Conservation (phyloP, 805 yeast species). For the Pichia thaimueangensis region DNA sequence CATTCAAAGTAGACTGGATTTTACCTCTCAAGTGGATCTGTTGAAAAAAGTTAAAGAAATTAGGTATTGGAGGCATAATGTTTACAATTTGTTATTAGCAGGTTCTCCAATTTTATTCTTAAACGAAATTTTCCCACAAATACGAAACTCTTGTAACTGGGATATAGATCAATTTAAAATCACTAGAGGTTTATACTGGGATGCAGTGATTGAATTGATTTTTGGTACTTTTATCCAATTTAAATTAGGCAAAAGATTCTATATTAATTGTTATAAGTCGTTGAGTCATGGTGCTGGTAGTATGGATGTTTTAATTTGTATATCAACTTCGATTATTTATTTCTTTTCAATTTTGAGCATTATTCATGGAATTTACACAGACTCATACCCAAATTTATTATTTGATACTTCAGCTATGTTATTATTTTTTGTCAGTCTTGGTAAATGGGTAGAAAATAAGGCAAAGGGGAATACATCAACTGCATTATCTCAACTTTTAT, state of each 20-base stretch:
- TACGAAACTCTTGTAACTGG: conserved; percentile 19
- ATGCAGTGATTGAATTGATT: conserved; percentile 53
- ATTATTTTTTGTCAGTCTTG: conserved; percentile 74
- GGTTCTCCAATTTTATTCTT: conserved; percentile 59
- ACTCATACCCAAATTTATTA: conserved; percentile 55
- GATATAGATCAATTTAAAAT: conserved; percentile 14
- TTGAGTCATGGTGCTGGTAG: conserved; percentile 66
- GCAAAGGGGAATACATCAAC: conserved; percentile 93
- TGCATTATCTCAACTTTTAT: conserved; percentile 74
- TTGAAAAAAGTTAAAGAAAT: conserved; percentile 69
- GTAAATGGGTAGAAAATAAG: conserved; percentile 84
- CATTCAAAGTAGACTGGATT: conserved; percentile 44
- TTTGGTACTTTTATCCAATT: conserved; percentile 59
- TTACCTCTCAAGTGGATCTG: conserved; percentile 60
- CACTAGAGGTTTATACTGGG: conserved; percentile 55
- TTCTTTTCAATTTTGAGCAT: conserved; percentile 65
- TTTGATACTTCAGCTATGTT: conserved; percentile 89
- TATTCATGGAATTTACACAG: conserved; percentile 35
- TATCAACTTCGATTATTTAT: conserved; percentile 77
- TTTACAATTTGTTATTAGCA: conserved; percentile 43
- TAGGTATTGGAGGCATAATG: conserved; percentile 57
- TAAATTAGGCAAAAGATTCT: conserved; percentile 61
- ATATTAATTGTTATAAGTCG: conserved; percentile 57
- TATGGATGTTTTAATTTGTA: conserved; percentile 86
- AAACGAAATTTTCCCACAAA: conserved; percentile 42